phyloP scores from a whole-genome alignment of 176 grass and related monocot species.

The Stipa capillata region DNA sequence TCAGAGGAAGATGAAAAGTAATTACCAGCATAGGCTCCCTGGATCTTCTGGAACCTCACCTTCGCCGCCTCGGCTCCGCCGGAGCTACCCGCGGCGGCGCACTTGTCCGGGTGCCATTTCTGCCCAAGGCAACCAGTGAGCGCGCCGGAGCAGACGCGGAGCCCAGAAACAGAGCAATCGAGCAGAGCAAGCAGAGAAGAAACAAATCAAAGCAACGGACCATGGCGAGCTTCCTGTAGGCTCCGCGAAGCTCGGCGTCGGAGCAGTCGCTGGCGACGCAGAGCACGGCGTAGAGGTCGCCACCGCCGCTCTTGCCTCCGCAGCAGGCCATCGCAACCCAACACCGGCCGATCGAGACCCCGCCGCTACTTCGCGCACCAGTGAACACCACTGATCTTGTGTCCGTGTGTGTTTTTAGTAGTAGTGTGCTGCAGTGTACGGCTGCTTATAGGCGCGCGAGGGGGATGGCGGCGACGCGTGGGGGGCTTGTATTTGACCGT shows the following conservation, averaged over 20 bases:
- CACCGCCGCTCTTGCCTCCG: constrained; percentile 19
- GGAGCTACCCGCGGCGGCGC: constrained; percentile 15
- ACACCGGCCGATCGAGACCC: no score
- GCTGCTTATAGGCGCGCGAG: constrained; percentile 6
- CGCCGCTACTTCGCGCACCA: neutral
- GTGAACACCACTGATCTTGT: neutral
- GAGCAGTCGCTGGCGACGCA: constrained; percentile 62
- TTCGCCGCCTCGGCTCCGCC: constrained; percentile 31
- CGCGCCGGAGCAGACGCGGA: neutral
- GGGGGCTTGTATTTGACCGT: neutral
- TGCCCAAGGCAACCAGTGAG: neutral
- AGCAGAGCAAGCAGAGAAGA: neutral
- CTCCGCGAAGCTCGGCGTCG: constrained; percentile 53
- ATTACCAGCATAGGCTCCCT: constrained; percentile 43
- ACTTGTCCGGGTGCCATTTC: constrained; percentile 69
- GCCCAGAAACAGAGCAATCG: neutral
- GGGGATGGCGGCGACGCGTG: neutral
- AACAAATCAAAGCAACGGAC: neutral
- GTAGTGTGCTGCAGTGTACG: neutral
- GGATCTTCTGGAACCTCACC: constrained; percentile 53
- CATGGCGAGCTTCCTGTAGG: constrained; percentile 70
- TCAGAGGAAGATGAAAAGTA: neutral
- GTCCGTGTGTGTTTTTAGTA: neutral
- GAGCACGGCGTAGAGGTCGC: constrained; percentile 49
- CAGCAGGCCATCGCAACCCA: constrained; percentile 2